These are phyloP conservation scores for Chlorella vulgaris DNA, from an alignment of 139 green algal species.

Conservation along the genomic window DNA sequence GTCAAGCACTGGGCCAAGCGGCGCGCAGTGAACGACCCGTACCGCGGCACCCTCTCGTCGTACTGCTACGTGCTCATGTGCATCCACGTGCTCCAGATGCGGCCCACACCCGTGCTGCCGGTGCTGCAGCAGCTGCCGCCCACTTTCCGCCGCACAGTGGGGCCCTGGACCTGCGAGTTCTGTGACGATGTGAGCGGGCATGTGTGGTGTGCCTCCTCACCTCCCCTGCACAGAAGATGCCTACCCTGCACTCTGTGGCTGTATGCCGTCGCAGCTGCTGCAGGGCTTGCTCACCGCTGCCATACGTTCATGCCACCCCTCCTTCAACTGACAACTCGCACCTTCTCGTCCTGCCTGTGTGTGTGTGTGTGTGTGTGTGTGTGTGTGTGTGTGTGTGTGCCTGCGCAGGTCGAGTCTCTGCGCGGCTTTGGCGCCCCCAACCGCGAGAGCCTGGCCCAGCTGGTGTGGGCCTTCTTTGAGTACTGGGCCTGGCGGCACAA, in stretches of 20 bases:
- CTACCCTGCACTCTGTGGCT: background rate
- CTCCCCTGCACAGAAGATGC: background rate
- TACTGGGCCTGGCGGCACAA: conserved; percentile 93
- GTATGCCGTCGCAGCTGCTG: no score
- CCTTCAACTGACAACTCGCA: no score
- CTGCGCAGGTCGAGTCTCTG: conserved; percentile 54
- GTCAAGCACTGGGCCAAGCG: conserved; percentile 95
- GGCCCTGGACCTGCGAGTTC: conserved; percentile 74
- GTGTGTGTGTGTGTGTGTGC: no score
- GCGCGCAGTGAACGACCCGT: conserved; percentile 85
- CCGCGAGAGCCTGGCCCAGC: conserved; percentile 78
- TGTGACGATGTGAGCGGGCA: conserved; percentile 54
- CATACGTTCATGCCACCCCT: no score
- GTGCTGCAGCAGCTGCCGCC: conserved; percentile 72
- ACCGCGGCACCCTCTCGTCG: conserved; percentile 87
- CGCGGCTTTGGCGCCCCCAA: conserved; percentile 78
- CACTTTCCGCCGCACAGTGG: conserved; percentile 49
- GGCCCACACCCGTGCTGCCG: conserved; percentile 83
- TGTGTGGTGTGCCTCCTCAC: background rate
- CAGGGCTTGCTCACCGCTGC: no score
- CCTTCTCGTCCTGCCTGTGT: background rate
- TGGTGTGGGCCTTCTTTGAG: conserved; percentile 90
- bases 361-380: no score
- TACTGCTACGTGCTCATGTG: conserved; percentile 95
- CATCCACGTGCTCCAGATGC: conserved; percentile 82